Conservation (phyloP, 2,329 filamentous ascomycete genomes). For the Pseudopyricularia javanii region DNA sequence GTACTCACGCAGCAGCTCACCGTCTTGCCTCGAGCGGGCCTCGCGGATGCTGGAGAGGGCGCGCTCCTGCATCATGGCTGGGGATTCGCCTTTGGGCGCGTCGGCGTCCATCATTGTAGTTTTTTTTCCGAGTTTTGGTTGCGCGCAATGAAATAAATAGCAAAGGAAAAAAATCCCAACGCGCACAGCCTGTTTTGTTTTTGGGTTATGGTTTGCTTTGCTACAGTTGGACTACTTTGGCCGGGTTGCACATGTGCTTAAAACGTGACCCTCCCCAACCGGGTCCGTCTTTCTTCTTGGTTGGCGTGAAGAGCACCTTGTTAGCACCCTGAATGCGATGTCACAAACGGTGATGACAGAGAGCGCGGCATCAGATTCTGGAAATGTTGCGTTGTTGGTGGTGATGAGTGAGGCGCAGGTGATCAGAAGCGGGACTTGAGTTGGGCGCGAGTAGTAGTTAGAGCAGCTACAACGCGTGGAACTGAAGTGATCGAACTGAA, state of each 20-base stretch:
- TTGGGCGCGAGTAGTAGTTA: neutral
- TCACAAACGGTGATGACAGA: neutral
- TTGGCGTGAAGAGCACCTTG: neutral
- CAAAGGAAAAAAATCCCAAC: no score
- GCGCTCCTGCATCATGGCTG: constrained; percentile 17
- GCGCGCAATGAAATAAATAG: no score
- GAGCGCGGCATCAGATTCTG: neutral
- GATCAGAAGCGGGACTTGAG: neutral
- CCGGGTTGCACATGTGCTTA: neutral
- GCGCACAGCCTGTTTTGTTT: no score
- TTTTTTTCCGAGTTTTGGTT: no score
- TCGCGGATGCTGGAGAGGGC: constrained; percentile 12
- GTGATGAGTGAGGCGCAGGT: no score
- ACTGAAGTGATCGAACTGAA: no score
- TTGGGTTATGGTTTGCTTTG: no score
- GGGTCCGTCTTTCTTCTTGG: neutral
- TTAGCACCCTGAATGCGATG: neutral
- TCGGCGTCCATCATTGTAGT: neutral
- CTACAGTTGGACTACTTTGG: neutral
- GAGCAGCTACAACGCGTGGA: no score
- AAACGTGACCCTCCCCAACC: neutral
- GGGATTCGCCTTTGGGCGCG: neutral
- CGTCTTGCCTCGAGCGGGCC: constrained; percentile 13
- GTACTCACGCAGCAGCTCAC: constrained; percentile 18
- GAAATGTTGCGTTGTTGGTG: neutral